Percentiles rank a stretch among this genome's conserved stretches.
These are phyloP conservation scores for Abortiporus biennis DNA, from an alignment of 1,284 basidiomycete genomes.

Conservation along the genomic window DNA sequence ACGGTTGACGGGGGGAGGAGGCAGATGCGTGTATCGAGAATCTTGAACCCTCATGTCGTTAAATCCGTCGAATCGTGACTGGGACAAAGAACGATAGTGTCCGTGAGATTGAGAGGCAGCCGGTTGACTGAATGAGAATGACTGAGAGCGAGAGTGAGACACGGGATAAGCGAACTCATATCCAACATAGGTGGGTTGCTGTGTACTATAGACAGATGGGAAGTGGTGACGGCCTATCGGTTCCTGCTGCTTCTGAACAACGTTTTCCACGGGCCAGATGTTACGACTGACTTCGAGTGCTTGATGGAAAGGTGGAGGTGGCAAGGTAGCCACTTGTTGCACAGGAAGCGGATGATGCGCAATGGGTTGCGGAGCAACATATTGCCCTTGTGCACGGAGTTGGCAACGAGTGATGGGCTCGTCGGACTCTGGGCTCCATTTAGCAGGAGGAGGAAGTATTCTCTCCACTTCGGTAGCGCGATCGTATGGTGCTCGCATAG, in stretches of 20 bases:
- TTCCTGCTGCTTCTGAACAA: conserved; percentile 16
- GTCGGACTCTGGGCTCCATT: conserved; percentile 74
- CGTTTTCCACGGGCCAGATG: conserved; percentile 19
- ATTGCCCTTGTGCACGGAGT: conserved; percentile 46
- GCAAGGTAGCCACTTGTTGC: no score
- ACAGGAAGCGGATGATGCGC: no score
- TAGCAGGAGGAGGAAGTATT: conserved; percentile 63
- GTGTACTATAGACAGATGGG: conserved; percentile 12
- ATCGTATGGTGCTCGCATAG: conserved; percentile 13
- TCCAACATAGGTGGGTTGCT: conserved; percentile 26
- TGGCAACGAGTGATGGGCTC: conserved; percentile 58
- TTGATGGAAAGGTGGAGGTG: conserved; percentile 20
- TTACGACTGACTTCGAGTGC: conserved; percentile 17
- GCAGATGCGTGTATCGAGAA: conserved; percentile 31
- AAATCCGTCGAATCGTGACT: conserved; percentile 46
- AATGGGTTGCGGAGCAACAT: conserved; percentile 57
- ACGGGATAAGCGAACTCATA: conserved; percentile 36
- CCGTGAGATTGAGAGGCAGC: conserved; percentile 34
- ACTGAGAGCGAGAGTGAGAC: conserved; percentile 50
- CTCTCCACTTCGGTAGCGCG: conserved; percentile 27
- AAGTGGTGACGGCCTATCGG: conserved; percentile 9
- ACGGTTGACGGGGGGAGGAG: conserved; percentile 18
- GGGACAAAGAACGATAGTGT: conserved; percentile 57
- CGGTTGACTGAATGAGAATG: conserved; percentile 47
- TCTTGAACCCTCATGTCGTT: conserved; percentile 30